These are phyloP conservation scores for Fusarium albosuccineum DNA, from an alignment of 2,329 filamentous ascomycete genomes.

Conservation along the genomic window DNA sequence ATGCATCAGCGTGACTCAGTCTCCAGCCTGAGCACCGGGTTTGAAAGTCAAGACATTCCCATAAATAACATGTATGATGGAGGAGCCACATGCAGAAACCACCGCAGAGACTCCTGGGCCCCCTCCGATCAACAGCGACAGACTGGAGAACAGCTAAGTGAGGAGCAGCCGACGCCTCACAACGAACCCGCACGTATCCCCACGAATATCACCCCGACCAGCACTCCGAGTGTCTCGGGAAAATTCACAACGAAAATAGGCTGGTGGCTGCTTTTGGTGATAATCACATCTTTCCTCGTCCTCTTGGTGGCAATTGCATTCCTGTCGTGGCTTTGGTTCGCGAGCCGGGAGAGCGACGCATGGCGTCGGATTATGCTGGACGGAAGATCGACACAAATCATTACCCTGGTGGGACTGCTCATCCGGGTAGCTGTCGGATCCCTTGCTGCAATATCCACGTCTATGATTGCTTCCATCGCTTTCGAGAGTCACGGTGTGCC, in stretches of 20 bases:
- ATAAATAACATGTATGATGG: too few species aligned
- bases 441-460: neutral
- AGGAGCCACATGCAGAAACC: too few species aligned
- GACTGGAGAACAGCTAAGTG: too few species aligned
- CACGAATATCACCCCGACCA: too few species aligned
- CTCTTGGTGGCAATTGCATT: neutral
- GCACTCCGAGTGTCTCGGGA: neutral
- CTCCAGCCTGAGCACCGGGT: too few species aligned
- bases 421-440: neutral
- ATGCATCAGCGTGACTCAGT: too few species aligned
- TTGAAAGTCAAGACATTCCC: too few species aligned
- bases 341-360: neutral
- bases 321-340: neutral
- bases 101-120: too few species aligned
- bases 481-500: neutral
- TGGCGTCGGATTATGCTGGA: constrained; percentile 1
- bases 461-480: neutral
- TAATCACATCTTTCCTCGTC: neutral
- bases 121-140: too few species aligned
- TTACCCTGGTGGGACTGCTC: neutral
- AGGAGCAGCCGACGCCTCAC: too few species aligned
- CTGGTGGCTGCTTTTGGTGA: neutral
- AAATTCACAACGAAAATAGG: neutral
- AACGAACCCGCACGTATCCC: too few species aligned
- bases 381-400: neutral